These are phyloP conservation scores for peach (Prunus persica) DNA, from an alignment of 306 rosid genomes.

Conservation along the genomic window Prunus_persica_NCBIv2 NC_034013.1:9947001-9947500, in stretches of 20 bases:
- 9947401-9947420: not conserved
- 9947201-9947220: not conserved
- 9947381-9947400: not conserved
- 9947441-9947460: not conserved
- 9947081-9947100: not conserved
- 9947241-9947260: constrained; percentile 16
- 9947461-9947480: not conserved
- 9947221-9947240: not conserved
- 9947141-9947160: constrained; percentile 23
- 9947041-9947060: constrained; percentile 16
- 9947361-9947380: not conserved
- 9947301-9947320: constrained; percentile 26
- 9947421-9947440: not conserved
- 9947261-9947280: constrained; percentile 5
- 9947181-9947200: constrained; percentile 14
- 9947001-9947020: constrained; percentile 3
- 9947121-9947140: constrained; percentile 7
- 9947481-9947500: not conserved
- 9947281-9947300: not conserved
- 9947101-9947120: no score
- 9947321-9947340: constrained; percentile 3
- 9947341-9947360: not conserved
- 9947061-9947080: not conserved
- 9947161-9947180: not conserved
- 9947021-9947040: constrained; percentile 11